Base-by-base conservation (phyloP, 495 filamentous ascomycete genomes). In the Cladorrhinum samala region DNA sequence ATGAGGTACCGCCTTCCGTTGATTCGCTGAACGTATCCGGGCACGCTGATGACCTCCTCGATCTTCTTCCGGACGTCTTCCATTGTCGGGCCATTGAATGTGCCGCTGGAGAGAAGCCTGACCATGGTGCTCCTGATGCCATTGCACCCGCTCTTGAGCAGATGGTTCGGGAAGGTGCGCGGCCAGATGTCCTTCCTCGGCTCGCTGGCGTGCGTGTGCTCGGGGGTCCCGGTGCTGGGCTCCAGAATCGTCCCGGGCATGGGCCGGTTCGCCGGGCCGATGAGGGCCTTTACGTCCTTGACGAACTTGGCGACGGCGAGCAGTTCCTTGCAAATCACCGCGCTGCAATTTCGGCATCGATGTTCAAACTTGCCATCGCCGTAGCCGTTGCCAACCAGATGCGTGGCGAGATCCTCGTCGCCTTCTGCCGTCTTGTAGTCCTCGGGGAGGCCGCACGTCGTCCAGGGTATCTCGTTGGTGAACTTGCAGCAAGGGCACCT, bases 181-280 rank as follows among this genome's bases (percentile, higher is more conserved):
- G 66, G 55, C 11, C 44, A 56, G 7, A 20, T 6, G 16, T 17
- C 17, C n/a, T n/a, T n/a, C n/a, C n/a, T n/a, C n/a, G n/a, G n/a
- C n/a, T n/a, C n/a, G n/a, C n/a, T n/a, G n/a, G n/a, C n/a, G n/a
- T n/a, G n/a, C n/a, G 61, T 5, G 9, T 20, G 9, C 23, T 60
- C 57, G 3, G 72, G 68, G 19, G 50, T 49, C 2, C 76, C 78
- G 1, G 64, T 72, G 1, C 51, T 59, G 17, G 61, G 57, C 5
- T 70, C 59, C 20, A 83, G 67, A 24, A 86, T 56, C 0, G 86
- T 89, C 11, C 87, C 87, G 13, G 83, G 81, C 77, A 89, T 83
- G 0, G 83, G 82, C 2, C 67, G 49, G 21, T 17, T 43, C 8
- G 65, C 24, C 6, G 70, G 50, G 3, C 56, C 54, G 14, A 80